Percentiles rank a stretch among this genome's conserved stretches.
Conservation (phyloP, 371 early-diverging fungal species). For the Capillidium rhysosporum region DNA sequence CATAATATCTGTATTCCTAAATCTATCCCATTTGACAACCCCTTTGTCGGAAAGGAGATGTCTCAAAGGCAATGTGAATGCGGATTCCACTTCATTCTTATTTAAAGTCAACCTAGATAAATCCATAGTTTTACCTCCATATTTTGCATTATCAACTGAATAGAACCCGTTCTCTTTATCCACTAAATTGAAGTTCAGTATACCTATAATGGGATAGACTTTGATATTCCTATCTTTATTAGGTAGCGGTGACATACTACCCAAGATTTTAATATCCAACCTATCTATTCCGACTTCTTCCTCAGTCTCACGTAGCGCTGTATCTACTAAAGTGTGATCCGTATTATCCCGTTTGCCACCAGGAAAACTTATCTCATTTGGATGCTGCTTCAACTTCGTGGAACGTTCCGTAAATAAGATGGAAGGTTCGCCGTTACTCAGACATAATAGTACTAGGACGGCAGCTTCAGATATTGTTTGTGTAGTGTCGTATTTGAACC, state of each 20-base stretch:
- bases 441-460: slow-evolving; percentile 32
- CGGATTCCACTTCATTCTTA: slow-evolving; percentile 43
- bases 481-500: slow-evolving; percentile 4
- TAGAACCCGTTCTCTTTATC: neutral
- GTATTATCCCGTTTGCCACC: slow-evolving; percentile 48
- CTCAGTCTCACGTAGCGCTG: slow-evolving; percentile 63
- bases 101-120: slow-evolving; percentile 23
- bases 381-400: slow-evolving; percentile 41
- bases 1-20: slow-evolving; percentile 22
- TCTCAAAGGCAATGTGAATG: slow-evolving; percentile 43
- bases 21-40: slow-evolving; percentile 22
- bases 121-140: slow-evolving; percentile 5
- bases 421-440: slow-evolving; percentile 32
- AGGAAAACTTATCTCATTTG: slow-evolving; percentile 65
- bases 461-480: slow-evolving; percentile 7
- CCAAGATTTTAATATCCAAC: slow-evolving; percentile 33
- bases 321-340: slow-evolving; percentile 29
- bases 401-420: slow-evolving; percentile 68
- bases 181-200: slow-evolving; percentile 19
- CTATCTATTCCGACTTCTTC: slow-evolving; percentile 59
- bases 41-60: slow-evolving; percentile 29
- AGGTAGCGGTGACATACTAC: slow-evolving; percentile 39
- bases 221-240: slow-evolving; percentile 33
- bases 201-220: slow-evolving; percentile 57
- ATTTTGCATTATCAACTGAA: neutral